Conservation (phyloP, 2,329 filamentous ascomycete genomes). For the Neofusicoccum sp. region DNA sequence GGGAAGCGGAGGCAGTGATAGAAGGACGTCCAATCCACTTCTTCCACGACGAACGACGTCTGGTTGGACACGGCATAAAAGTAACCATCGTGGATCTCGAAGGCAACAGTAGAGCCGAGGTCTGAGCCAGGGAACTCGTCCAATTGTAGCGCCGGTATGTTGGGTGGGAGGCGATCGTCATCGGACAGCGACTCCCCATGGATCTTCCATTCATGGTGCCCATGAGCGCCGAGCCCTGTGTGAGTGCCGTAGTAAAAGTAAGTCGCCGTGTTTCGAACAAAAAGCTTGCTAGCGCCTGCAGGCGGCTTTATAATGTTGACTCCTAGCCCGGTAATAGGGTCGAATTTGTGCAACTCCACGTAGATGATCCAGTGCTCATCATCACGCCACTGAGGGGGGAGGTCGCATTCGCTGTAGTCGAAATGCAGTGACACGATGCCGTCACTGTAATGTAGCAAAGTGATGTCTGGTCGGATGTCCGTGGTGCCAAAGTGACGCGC, state of each 20-base stretch:
- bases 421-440: constrained; percentile 34
- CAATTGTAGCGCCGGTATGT: constrained; percentile 53
- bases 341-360: constrained; percentile 27
- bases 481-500: background rate
- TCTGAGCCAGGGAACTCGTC: constrained; percentile 64
- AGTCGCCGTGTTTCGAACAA: constrained; percentile 65
- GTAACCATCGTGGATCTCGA: constrained; percentile 66
- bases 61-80: constrained; percentile 74
- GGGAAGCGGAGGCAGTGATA: constrained; percentile 69
- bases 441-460: constrained; percentile 38
- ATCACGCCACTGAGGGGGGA: background rate
- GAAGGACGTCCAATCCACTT: constrained; percentile 68
- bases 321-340: background rate
- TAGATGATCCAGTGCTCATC: constrained; percentile 4
- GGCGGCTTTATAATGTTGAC: background rate
- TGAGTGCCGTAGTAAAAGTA: constrained; percentile 70
- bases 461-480: constrained; percentile 23
- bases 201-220: constrained; percentile 64
- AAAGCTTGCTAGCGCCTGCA: constrained; percentile 54
- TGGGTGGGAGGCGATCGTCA: background rate
- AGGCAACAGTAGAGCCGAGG: constrained; percentile 69
- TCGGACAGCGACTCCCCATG: constrained; percentile 42
- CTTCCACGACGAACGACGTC: constrained; percentile 62
- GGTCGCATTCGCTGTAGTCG: constrained; percentile 12
- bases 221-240: constrained; percentile 56